A percentile compares a stretch with the other conserved stretches of the same genome.
Evolutionary conservation across 140 eudicot species (phyloP).

Genomic region (Erigeron philadelphicus): DNA sequence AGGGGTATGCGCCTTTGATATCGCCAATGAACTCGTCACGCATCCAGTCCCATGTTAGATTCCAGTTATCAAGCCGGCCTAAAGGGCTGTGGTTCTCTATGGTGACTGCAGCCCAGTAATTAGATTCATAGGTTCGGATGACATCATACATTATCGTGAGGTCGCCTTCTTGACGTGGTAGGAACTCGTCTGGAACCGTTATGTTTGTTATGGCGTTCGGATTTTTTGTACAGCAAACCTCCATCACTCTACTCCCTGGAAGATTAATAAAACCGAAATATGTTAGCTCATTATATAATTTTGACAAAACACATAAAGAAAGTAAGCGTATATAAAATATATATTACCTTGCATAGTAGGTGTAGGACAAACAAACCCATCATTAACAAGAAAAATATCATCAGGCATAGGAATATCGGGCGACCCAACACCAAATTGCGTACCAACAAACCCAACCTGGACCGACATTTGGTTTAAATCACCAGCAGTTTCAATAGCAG

Average conservation of each 20-base stretch:
- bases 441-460: slow-evolving; percentile 48
- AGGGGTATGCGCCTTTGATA: slow-evolving; percentile 88
- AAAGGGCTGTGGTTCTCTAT: slow-evolving; percentile 75
- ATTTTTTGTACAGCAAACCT: slow-evolving; percentile 64
- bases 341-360: slow-evolving; percentile 49
- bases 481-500: slow-evolving; percentile 79
- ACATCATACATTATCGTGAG: slow-evolving; percentile 70
- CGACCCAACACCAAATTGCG: slow-evolving; percentile 62
- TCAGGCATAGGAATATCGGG: slow-evolving; percentile 54
- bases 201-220: slow-evolving; percentile 49
- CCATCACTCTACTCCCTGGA: slow-evolving; percentile 47
- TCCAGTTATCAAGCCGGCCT: slow-evolving; percentile 92
- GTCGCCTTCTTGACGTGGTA: slow-evolving; percentile 59
- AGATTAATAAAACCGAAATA: neutral
- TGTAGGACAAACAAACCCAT: slow-evolving; percentile 59
- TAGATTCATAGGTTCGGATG: slow-evolving; percentile 46
- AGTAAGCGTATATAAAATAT: too few relatives aligned
- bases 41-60: slow-evolving; percentile 96
- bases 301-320: too few relatives aligned
- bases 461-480: slow-evolving; percentile 59
- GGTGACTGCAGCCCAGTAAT: slow-evolving; percentile 73
- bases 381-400: slow-evolving; percentile 53
- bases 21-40: slow-evolving; percentile 71
- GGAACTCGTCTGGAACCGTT: slow-evolving; percentile 31
- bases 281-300: neutral